Evolutionary conservation across 1,284 basidiomycete genomes (phyloP), one percentile per base, ranked within the genome.

Genomic region (Gomphus sp.): DNA sequence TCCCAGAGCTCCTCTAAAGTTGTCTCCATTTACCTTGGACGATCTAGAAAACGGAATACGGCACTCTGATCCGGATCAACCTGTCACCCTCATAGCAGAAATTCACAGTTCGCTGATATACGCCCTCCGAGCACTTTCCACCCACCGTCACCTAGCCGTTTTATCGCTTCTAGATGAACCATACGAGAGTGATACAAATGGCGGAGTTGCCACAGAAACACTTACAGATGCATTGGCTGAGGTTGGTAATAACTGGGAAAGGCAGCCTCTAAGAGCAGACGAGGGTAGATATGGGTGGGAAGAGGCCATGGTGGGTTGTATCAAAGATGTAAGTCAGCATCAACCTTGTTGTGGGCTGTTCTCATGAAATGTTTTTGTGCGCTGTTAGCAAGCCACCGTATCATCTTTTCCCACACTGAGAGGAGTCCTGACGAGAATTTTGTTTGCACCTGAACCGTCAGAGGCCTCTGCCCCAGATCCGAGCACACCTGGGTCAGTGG

Each of bases 11-110:
- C 87, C 94, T 2, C 77, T 99, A 14, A 84, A 88, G 62, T 73
- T 99, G 10, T 96, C 95, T n/a, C 76, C 87, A 10, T 93, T 98
- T 70, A 89, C 93, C 0, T 77, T 98, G 66, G 97, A 99, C 70
- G 97, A 98, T 66, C 93, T 90, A 68, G 93, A 96, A 68, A 81
- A 86, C 61, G 88, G 93, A 0, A 75, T 99, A 33, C 84, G 87
- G 55, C 96, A 99, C 70, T 76, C 79, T 14, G 74, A 81, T 55
- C 67, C 75, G 41, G 90, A 92, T 37, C 79, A 85, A 2, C 79
- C 85, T 0, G 94, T 93, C 65, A 68, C 80, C 37, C 76, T 99
- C 47, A 79, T 98, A 44, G 84, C 83, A 56, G 97, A 98, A 71
- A 80, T 97, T 41, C 95, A 99, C 71, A 87, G 90, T 0, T 82